Conservation (phyloP, 257 asterid species). For the Forsythia suspensa region DNA sequence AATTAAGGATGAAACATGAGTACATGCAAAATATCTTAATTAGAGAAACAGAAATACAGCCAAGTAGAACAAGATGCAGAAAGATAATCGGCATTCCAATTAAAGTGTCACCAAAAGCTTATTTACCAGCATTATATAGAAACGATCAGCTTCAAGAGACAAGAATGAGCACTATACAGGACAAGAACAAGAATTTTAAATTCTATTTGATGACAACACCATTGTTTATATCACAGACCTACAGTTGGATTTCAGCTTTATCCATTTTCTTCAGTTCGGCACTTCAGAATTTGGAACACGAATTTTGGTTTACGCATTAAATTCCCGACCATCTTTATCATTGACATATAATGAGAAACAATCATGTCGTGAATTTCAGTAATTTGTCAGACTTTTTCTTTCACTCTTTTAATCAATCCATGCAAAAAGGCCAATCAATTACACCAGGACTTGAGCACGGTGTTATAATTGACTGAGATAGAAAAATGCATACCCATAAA, state of each 20-base stretch:
- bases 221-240: neutral
- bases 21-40: neutral
- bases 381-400: neutral
- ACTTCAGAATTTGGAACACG: neutral
- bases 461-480: neutral
- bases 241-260: neutral
- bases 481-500: conserved; percentile 60
- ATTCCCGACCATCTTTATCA: neutral
- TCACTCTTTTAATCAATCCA: neutral
- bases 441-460: neutral
- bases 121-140: neutral
- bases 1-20: neutral
- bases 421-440: conserved; percentile 4
- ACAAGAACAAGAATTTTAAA: neutral
- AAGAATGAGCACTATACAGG: neutral
- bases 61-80: neutral
- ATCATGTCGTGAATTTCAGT: neutral
- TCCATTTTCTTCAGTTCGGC: neutral
- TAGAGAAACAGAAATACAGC: neutral
- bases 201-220: neutral
- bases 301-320: neutral
- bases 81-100: neutral
- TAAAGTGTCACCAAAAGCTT: neutral
- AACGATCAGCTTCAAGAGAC: neutral
- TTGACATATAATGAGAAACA: neutral